A percentile compares a stretch with the other conserved stretches of the same genome.
Evolutionary conservation across 805 yeast species (phyloP).

Genomic region (Ogataea glucozyma): DNA sequence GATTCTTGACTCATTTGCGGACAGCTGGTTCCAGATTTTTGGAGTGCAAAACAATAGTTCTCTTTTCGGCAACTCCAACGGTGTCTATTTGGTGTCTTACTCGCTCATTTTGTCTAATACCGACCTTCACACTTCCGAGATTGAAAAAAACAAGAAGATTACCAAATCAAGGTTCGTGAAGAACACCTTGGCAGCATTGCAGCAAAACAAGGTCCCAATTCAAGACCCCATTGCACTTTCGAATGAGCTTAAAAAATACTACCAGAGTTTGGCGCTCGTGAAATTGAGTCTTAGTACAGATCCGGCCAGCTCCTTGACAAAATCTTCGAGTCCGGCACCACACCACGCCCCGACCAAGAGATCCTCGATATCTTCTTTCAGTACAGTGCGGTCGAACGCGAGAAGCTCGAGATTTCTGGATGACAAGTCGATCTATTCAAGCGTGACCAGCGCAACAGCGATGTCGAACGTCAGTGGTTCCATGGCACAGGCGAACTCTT

Average conservation of each 20-base stretch:
- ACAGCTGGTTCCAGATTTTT: conserved; percentile 59
- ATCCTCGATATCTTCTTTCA: conserved; percentile 13
- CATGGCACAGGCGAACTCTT: conserved; percentile 11
- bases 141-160: conserved; percentile 40
- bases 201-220: conserved; percentile 29
- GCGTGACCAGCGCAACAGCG: conserved; percentile 1
- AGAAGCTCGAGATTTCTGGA: conserved; percentile 3
- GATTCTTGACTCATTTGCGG: conserved; percentile 66
- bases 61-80: conserved; percentile 49
- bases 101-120: conserved; percentile 74
- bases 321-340: background rate
- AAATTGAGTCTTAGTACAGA: conserved; percentile 31
- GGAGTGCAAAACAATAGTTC: conserved; percentile 31
- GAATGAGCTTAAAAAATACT: conserved; percentile 40
- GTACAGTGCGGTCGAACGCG: conserved; percentile 9
- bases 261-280: conserved; percentile 41
- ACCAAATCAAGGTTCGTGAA: conserved; percentile 45
- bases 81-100: conserved; percentile 70
- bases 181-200: conserved; percentile 51
- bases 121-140: conserved; percentile 62
- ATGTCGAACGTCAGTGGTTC: conserved; percentile 1
- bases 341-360: conserved; percentile 11
- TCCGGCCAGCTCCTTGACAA: background rate
- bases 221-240: conserved; percentile 36
- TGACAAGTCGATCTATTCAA: conserved; percentile 15